Evolutionary conservation across 208 protist genomes (phyloP).

Genomic region (Trypanosoma platydactyli): DNA sequence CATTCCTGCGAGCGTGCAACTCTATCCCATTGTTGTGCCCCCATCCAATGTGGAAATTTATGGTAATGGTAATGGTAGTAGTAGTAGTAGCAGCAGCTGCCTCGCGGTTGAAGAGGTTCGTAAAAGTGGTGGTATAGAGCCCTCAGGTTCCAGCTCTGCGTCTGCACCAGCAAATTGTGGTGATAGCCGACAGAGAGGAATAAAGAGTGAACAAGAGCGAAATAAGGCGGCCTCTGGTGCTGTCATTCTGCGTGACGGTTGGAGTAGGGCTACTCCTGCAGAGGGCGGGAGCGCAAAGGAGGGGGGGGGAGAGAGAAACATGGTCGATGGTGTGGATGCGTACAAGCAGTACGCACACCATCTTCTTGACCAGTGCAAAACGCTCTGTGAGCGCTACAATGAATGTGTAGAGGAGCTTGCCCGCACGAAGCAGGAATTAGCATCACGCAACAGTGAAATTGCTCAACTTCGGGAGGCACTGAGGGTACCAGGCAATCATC

Average conservation of each 20-base stretch:
- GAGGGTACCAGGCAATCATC: background rate
- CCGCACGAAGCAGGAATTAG: constrained; percentile 19
- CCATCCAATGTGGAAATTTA: constrained; percentile 26
- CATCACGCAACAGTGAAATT: constrained; percentile 29
- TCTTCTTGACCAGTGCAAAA: constrained; percentile 53
- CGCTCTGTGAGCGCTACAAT: constrained; percentile 61
- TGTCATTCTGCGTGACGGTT: background rate
- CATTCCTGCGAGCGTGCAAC: constrained; percentile 12
- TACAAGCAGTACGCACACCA: constrained; percentile 53
- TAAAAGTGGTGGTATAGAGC: too few relatives aligned
- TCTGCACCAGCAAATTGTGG: too few relatives aligned
- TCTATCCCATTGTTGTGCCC: background rate
- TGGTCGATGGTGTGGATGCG: constrained; percentile 21
- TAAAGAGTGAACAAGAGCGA: background rate
- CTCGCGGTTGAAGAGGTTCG: too few relatives aligned
- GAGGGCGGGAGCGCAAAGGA: background rate
- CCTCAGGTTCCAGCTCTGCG: too few relatives aligned
- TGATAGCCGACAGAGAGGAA: background rate
- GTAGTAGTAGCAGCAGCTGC: constrained; percentile 14
- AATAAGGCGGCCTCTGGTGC: background rate
- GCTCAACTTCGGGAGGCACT: constrained; percentile 29
- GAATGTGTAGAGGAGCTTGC: constrained; percentile 55
- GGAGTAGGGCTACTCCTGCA: too few relatives aligned
- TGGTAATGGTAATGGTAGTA: constrained; percentile 37
- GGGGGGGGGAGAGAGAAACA: constrained; percentile 6